Evolutionary conservation across 2,329 filamentous ascomycete genomes (phyloP), one percentile per base, ranked within the genome.

Genomic region (Rutstroemia sp.): DNA sequence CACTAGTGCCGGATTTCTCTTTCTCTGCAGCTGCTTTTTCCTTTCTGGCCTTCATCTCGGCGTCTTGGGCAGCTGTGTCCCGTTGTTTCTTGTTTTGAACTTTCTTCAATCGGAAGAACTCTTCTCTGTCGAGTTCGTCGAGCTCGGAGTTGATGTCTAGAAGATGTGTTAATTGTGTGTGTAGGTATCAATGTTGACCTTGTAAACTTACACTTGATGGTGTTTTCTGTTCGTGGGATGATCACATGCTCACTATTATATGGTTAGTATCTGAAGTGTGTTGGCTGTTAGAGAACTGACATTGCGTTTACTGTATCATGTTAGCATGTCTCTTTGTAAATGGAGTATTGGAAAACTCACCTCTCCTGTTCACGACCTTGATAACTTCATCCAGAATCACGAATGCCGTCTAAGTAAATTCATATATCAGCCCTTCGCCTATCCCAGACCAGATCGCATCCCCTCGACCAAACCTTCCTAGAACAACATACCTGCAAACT

Each of bases 311-410:
- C 92, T 89, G 58, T 47, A 19, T 61, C 54, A 9, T 45, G 47
- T 66, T 61, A 65, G 61, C 37, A 49, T 59, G 27, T 71, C 49
- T 12, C 25, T 25, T 30, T 16, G 2, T 23, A 23, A 23, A 23
- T 2, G 42, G 45, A n/a, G 42, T 19, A 10, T 49, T 37, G 16
- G 27, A 10, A 3, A 49, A 70, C 77, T 71, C 73, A 88, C 87
- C 87, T 89, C 94, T 87, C 69, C 94, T 84, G 72, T 99, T 99
- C 55, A 99, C 94, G 25, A 97, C 91, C 77, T 99, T 99, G 76
- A 99, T 99, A 57, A 99, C 94, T 74, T 99, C 94, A 71, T 99
- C 94, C 59, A 99, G 74, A 63, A 97, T 97, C 49, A 99, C 90
- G 71, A 99, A 99, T 5, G 94, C 94, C 62, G 94, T 99, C 82